Evolutionary conservation across 345 rosid genomes (phyloP).

Genomic region (Geranium brycei): DNA sequence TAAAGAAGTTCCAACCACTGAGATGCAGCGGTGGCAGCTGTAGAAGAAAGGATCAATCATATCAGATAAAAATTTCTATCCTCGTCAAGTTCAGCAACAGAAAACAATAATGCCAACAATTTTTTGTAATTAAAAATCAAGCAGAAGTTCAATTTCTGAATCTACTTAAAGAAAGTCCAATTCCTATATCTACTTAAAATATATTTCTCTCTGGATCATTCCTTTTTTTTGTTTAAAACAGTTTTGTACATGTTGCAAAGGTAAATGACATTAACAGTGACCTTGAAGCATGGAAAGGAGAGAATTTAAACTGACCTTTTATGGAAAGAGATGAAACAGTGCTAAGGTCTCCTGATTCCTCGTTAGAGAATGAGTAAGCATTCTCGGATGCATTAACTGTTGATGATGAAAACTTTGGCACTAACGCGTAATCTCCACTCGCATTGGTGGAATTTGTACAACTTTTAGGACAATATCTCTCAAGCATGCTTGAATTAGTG

Average conservation of each 20-base stretch:
- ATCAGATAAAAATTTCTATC: conserved; percentile 17
- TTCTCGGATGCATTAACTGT: conserved; percentile 26
- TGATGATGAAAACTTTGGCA: conserved; percentile 44
- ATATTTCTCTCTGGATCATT: no score
- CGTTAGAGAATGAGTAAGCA: conserved; percentile 30
- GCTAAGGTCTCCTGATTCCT: conserved; percentile 26
- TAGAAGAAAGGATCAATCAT: conserved; percentile 15
- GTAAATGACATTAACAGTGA: not conserved
- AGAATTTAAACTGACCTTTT: conserved; percentile 39
- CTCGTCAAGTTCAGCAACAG: not conserved
- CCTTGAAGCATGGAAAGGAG: not conserved
- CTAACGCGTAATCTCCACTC: conserved; percentile 29
- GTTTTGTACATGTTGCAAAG: not conserved
- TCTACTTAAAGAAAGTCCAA: no score
- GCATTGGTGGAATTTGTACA: conserved; percentile 8
- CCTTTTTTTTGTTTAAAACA: not conserved
- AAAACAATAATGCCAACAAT: not conserved
- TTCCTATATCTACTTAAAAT: no score
- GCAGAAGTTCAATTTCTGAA: no score
- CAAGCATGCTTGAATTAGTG: conserved; percentile 24
- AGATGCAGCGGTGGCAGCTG: conserved; percentile 87
- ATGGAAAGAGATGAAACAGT: conserved; percentile 47
- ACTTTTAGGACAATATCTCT: conserved; percentile 12
- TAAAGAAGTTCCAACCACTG: conserved; percentile 92
- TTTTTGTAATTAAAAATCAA: no score